phyloP scores from a whole-genome alignment of 208 protist genomes.

The Wallacemonas sp. region DNA sequence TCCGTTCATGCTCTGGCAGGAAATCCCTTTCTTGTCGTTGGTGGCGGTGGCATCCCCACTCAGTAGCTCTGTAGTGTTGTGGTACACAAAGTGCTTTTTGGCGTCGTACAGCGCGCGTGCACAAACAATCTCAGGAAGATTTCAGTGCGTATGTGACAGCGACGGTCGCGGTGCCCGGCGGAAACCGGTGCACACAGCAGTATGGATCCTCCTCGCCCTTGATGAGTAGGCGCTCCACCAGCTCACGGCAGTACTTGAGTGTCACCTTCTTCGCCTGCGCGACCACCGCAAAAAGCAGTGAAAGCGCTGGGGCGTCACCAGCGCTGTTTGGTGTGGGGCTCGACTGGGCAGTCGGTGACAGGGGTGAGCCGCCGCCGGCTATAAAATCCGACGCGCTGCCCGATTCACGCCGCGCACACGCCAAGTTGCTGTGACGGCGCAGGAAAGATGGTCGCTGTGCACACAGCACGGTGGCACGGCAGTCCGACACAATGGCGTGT shows the following conservation, averaged over 20 bases:
- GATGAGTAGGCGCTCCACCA: constrained; percentile 35
- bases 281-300: constrained; percentile 28
- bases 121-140: background rate
- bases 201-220: constrained; percentile 42
- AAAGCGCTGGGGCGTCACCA: background rate
- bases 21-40: too few species aligned
- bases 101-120: background rate
- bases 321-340: too few species aligned
- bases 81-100: too few species aligned
- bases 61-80: too few species aligned
- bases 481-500: constrained; percentile 49
- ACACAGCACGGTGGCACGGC: constrained; percentile 43
- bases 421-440: background rate
- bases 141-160: constrained; percentile 17
- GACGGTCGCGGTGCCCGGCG: constrained; percentile 8
- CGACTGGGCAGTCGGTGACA: background rate
- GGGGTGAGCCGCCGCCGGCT: background rate
- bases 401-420: background rate
- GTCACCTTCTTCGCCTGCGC: constrained; percentile 50
- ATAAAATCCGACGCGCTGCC: background rate
- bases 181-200: constrained; percentile 25
- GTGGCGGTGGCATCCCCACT: too few species aligned
- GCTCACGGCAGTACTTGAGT: constrained; percentile 34
- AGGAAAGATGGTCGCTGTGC: background rate
- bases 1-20: too few species aligned